Conservation (phyloP, 306 rosid genomes). For the Prunus padus region DNA sequence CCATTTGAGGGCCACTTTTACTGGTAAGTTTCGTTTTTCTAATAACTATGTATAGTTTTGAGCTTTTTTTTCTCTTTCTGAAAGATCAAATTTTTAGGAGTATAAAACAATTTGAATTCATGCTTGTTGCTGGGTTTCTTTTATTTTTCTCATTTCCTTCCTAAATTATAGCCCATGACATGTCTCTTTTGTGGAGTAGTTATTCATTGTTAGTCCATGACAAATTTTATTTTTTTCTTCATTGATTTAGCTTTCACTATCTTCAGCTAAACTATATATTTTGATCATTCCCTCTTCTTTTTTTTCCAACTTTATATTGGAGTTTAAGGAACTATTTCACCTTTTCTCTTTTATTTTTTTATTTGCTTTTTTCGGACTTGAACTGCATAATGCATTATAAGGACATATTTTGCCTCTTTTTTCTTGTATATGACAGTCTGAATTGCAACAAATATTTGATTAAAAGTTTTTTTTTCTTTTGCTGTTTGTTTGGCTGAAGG, state of each 20-base stretch:
- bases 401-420: background rate
- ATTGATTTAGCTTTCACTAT: background rate
- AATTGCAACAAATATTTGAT: background rate
- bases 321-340: background rate
- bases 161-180: background rate
- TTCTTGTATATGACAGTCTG: conserved; percentile 1
- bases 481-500: background rate
- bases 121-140: background rate
- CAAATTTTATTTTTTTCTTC: background rate
- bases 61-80: too few species aligned
- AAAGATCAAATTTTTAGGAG: too few species aligned
- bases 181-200: background rate
- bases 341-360: background rate
- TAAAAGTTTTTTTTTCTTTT: background rate
- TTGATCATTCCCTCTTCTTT: background rate
- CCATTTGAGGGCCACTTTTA: background rate
- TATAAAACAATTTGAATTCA: background rate
- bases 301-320: background rate
- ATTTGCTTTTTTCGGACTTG: background rate
- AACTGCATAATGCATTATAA: background rate
- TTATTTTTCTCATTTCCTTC: background rate
- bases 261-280: background rate
- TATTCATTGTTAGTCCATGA: background rate
- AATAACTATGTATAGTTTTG: background rate
- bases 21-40: background rate